Percentiles rank a stretch among this genome's conserved stretches.
phyloP scores from a whole-genome alignment of 2,329 filamentous ascomycete genomes.

The Blumeria hordei region DNA sequence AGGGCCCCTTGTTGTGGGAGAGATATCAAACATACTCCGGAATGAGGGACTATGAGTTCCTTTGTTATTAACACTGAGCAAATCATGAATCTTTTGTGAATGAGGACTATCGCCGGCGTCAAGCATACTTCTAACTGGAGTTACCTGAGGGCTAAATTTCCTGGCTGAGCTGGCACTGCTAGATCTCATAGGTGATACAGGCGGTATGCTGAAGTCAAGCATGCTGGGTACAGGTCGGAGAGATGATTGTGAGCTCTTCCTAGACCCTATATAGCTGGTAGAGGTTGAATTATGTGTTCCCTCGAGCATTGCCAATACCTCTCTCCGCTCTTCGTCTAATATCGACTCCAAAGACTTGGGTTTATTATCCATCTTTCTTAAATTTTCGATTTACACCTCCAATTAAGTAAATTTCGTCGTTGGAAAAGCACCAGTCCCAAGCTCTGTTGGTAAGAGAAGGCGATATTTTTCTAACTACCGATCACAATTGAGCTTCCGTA shows the following conservation, averaged over 20 bases:
- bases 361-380: conserved; percentile 10
- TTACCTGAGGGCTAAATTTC: neutral
- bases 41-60: conserved; percentile 20
- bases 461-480: conserved; percentile 5
- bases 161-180: neutral
- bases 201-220: conserved; percentile 15
- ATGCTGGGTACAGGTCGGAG: conserved; percentile 44
- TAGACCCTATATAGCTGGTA: conserved; percentile 14
- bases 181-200: conserved; percentile 1
- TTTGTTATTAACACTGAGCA: neutral
- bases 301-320: conserved; percentile 46
- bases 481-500: conserved; percentile 15
- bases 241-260: conserved; percentile 25
- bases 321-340: conserved; percentile 52
- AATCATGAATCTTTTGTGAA: no score
- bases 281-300: conserved; percentile 5
- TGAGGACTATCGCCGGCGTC: no score
- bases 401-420: neutral
- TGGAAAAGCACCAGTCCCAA: neutral
- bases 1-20: neutral
- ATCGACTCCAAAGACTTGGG: conserved; percentile 55
- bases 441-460: neutral
- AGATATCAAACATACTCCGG: conserved; percentile 37
- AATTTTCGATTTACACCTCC: neutral
- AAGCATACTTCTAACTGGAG: neutral